Conservation (phyloP, 2,329 filamentous ascomycete genomes). For the Whalleya microplaca region DNA sequence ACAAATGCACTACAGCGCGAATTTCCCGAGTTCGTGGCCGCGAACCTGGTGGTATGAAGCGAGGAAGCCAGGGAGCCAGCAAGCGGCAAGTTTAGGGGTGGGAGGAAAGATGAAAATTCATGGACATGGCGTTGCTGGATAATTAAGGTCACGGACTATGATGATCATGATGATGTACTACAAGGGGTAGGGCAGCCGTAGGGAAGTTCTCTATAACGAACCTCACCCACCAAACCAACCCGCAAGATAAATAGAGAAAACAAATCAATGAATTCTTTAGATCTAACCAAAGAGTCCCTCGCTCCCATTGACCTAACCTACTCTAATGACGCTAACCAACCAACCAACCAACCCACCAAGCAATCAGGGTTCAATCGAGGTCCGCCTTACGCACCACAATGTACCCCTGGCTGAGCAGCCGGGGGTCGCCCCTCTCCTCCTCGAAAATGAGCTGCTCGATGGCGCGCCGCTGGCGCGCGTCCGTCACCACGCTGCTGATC, state of each 20-base stretch:
- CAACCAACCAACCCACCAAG: background rate
- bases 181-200: background rate
- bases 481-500: slow-evolving; percentile 32
- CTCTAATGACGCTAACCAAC: background rate
- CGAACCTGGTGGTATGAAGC: slow-evolving; percentile 51
- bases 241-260: background rate
- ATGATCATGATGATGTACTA: background rate
- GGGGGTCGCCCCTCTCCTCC: slow-evolving; percentile 54
- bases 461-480: slow-evolving; percentile 33
- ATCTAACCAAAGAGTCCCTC: too few species aligned
- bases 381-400: slow-evolving; percentile 58
- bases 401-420: slow-evolving; percentile 54
- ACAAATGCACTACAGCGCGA: slow-evolving; percentile 79
- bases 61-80: background rate
- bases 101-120: background rate
- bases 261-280: background rate
- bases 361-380: slow-evolving; percentile 45
- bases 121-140: background rate
- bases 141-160: background rate
- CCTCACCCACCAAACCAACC: too few species aligned
- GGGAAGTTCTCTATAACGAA: background rate
- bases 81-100: background rate
- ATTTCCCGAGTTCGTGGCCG: slow-evolving; percentile 70
- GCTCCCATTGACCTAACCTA: background rate
- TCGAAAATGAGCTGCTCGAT: slow-evolving; percentile 49